phyloP scores from a whole-genome alignment of 2,329 filamentous ascomycete genomes.

The Microsporum audouinii region DNA sequence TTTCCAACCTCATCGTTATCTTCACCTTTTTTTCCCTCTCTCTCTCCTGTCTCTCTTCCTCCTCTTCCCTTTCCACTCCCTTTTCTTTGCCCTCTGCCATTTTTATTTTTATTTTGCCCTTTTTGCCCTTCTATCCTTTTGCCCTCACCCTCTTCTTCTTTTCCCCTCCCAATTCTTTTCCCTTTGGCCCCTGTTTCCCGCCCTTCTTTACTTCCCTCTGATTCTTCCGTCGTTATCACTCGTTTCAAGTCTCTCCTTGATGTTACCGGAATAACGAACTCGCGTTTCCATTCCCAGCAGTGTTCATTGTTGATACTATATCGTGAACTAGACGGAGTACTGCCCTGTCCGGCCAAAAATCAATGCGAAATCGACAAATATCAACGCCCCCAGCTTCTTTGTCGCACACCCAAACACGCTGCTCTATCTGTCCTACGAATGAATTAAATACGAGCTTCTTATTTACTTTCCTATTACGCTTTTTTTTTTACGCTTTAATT shows the following conservation, averaged over 20 bases:
- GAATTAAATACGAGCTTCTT: slow-evolving; percentile 7
- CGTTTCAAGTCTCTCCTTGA: slow-evolving; percentile 8
- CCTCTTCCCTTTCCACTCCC: background rate
- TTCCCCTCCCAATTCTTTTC: slow-evolving; percentile 9
- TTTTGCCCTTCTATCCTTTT: background rate
- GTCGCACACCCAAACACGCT: slow-evolving; percentile 3
- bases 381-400: slow-evolving; percentile 5
- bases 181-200: slow-evolving; percentile 1
- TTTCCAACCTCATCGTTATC: background rate
- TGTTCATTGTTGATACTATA: slow-evolving; percentile 3
- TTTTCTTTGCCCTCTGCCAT: background rate
- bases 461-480: background rate
- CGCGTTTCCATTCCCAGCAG: background rate
- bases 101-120: no score
- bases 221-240: background rate
- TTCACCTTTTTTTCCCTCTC: background rate
- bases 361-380: background rate
- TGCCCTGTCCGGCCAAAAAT: slow-evolving; percentile 1
- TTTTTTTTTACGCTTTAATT: background rate
- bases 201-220: slow-evolving; percentile 1
- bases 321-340: background rate
- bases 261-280: slow-evolving; percentile 3
- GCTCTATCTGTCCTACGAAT: slow-evolving; percentile 5
- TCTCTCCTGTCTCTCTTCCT: background rate
- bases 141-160: slow-evolving; percentile 11